Conservation (phyloP, 331 rosid genomes). For the Cydonia oblonga region DNA sequence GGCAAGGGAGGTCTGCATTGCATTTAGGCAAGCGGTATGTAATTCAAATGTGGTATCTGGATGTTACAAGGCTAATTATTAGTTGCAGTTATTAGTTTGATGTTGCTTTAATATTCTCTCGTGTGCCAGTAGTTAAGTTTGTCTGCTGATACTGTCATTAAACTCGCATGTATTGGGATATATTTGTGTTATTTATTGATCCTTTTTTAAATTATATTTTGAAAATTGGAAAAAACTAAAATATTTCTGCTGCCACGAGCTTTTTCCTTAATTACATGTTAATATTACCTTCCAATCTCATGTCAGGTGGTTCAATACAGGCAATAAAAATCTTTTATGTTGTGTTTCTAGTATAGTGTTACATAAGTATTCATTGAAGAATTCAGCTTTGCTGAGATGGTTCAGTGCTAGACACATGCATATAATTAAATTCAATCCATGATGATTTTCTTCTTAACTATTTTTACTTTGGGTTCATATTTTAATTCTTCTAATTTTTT, state of each 20-base stretch:
- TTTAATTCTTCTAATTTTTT: slow-evolving; percentile 13
- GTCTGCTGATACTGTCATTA: background rate
- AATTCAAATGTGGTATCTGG: slow-evolving; percentile 7
- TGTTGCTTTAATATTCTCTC: background rate
- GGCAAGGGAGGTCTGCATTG: slow-evolving; percentile 92
- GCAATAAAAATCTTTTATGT: background rate
- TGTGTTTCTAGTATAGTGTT: background rate
- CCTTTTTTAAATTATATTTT: background rate
- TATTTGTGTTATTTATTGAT: background rate
- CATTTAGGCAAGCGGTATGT: slow-evolving; percentile 94
- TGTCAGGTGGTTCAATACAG: background rate
- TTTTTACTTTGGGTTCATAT: slow-evolving; percentile 5
- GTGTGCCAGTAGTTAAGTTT: background rate
- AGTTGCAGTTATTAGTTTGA: background rate
- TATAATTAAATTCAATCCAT: background rate
- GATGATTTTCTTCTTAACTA: background rate
- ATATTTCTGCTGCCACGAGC: background rate
- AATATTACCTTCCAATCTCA: background rate
- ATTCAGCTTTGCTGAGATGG: background rate
- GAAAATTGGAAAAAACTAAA: background rate
- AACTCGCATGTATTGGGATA: background rate
- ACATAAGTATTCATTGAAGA: background rate
- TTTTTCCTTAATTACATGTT: background rate
- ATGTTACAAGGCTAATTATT: background rate
- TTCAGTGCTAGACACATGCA: too few species aligned